These are phyloP conservation scores for Coemansia biformis DNA, from an alignment of 192 early-diverging fungal genomes.

Conservation along the genomic window DNA sequence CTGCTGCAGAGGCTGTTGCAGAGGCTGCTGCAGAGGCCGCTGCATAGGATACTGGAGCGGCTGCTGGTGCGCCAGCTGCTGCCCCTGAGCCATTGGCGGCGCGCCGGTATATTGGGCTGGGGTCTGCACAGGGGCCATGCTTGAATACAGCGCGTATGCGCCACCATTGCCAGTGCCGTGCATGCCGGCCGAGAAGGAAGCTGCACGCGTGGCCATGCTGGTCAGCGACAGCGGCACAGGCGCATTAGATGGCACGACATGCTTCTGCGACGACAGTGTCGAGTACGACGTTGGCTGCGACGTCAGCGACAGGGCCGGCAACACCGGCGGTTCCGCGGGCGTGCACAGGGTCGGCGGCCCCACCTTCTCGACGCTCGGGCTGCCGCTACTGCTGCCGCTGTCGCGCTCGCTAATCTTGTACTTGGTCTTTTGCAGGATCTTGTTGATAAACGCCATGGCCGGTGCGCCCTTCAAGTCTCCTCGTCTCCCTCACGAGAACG, in stretches of 20 bases:
- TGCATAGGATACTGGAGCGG: not conserved
- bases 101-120: no score
- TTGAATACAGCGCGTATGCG: constrained; percentile 7
- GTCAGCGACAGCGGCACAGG: constrained; percentile 29
- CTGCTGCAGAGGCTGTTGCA: no score
- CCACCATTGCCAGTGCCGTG: constrained; percentile 7
- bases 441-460: constrained; percentile 53
- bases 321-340: no score
- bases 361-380: not conserved
- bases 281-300: constrained; percentile 17
- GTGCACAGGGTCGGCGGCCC: no score
- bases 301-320: constrained; percentile 13
- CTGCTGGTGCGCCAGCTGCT: not conserved
- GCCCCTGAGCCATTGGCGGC: constrained; percentile 2
- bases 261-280: constrained; percentile 24
- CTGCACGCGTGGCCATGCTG: constrained; percentile 40
- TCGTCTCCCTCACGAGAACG: no score
- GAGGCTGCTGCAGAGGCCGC: no score
- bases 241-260: constrained; percentile 45
- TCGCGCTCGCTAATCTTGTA: constrained; percentile 45
- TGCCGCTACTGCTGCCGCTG: constrained; percentile 4
- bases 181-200: constrained; percentile 39
- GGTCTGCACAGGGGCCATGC: not conserved
- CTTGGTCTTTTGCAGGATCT: constrained; percentile 54
- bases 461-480: no score